These are phyloP conservation scores for Yarrowia porcina DNA, from an alignment of 805 yeast species.

Conservation along the genomic window DNA sequence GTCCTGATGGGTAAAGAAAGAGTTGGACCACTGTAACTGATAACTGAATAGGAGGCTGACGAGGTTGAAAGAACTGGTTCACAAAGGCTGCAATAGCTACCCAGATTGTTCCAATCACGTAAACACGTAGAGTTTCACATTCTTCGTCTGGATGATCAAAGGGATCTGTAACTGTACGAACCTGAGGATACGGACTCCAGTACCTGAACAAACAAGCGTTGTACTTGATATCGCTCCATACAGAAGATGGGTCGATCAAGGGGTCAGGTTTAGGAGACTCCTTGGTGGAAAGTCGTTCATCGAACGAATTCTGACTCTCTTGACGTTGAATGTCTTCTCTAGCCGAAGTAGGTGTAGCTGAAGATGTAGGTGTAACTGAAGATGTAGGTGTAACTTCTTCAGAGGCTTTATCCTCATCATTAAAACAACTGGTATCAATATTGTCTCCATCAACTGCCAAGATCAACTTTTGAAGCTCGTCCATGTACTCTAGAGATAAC, in stretches of 20 bases:
- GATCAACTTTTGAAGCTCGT: not conserved
- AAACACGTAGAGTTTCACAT: slow-evolving; percentile 49
- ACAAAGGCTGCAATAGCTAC: slow-evolving; percentile 32
- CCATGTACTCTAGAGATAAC: not conserved
- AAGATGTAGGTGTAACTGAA: too few relatives aligned
- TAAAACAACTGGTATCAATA: not conserved
- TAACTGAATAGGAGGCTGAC: slow-evolving; percentile 50
- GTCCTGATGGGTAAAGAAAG: slow-evolving; percentile 57
- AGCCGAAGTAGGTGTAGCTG: not conserved
- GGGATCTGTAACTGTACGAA: slow-evolving; percentile 57
- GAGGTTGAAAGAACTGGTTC: slow-evolving; percentile 47
- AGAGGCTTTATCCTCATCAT: not conserved
- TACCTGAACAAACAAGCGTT: not conserved
- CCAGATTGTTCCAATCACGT: slow-evolving; percentile 39
- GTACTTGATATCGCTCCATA: not conserved
- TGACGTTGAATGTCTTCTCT: not conserved
- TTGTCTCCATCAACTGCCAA: not conserved
- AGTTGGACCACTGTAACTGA: slow-evolving; percentile 53
- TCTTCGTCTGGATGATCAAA: slow-evolving; percentile 46
- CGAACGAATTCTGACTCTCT: not conserved
- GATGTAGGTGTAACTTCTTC: too few relatives aligned
- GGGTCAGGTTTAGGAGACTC: not conserved
- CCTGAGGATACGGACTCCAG: slow-evolving; percentile 61
- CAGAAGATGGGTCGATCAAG: not conserved
- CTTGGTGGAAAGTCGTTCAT: not conserved